Percentiles rank a stretch among this genome's conserved stretches.
Evolutionary conservation across 2,329 filamentous ascomycete genomes (phyloP).

Genomic region (Sporothrix pseudoabietina): DNA sequence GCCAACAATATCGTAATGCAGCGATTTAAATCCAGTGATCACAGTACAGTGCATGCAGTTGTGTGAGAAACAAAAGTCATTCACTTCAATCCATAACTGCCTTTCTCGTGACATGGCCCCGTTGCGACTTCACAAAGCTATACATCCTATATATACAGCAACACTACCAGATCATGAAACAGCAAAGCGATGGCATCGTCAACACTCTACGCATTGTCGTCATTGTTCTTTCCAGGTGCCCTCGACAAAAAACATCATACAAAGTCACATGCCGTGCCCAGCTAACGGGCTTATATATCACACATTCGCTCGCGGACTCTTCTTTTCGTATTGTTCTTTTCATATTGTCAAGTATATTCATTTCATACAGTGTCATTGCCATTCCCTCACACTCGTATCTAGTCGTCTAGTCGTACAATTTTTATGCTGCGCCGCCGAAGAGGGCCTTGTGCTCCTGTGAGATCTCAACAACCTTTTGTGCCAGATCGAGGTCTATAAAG

Average conservation of each 20-base stretch:
- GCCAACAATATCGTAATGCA: background rate
- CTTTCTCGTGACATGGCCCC: no score
- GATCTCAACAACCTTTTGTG: conserved; percentile 34
- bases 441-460: conserved; percentile 32
- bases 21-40: no score
- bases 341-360: background rate
- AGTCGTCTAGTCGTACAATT: background rate
- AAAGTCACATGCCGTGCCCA: no score
- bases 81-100: no score
- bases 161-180: background rate
- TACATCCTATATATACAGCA: no score
- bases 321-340: background rate
- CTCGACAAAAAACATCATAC: no score
- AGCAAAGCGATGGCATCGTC: background rate
- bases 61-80: no score
- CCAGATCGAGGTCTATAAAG: conserved; percentile 33
- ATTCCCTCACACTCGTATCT: background rate
- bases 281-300: no score
- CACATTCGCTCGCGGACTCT: no score
- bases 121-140: no score
- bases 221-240: background rate
- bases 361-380: background rate
- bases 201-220: background rate
- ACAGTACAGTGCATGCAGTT: no score
- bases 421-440: conserved; percentile 25